A percentile compares a stretch with the other conserved stretches of the same genome.
These are phyloP conservation scores for Umbelopsis sp. DNA, from an alignment of 371 early-diverging fungal species.

Conservation along the genomic window DNA sequence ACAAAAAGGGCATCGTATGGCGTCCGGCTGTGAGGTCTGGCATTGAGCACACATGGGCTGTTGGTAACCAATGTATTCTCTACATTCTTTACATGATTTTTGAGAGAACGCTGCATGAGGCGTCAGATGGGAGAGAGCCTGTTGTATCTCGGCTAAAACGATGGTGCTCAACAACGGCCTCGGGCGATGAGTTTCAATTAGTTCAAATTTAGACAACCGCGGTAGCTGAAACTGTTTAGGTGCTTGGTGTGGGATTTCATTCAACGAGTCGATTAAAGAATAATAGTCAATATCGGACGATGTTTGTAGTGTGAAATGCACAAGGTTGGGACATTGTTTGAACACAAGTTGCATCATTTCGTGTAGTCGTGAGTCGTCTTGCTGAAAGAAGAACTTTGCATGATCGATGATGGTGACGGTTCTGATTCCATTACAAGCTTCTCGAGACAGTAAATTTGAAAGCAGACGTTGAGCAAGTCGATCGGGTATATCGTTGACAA, in stretches of 20 bases:
- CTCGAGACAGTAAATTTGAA: background rate
- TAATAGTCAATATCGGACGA: constrained; percentile 10
- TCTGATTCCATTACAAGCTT: background rate
- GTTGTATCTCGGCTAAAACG: background rate
- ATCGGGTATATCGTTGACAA: constrained; percentile 1
- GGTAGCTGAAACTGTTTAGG: background rate
- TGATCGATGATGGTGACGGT: background rate
- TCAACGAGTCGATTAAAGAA: background rate
- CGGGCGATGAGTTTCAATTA: constrained; percentile 10
- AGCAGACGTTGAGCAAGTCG: background rate
- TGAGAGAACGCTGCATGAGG: background rate
- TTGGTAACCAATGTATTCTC: constrained; percentile 9
- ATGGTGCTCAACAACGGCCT: background rate
- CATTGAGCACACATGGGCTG: constrained; percentile 11
- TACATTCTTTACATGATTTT: constrained; percentile 11
- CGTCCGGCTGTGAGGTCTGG: background rate
- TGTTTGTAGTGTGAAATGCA: constrained; percentile 9
- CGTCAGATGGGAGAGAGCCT: background rate
- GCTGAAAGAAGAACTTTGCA: constrained; percentile 13
- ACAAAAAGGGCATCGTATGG: constrained; percentile 1
- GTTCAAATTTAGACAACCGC: background rate
- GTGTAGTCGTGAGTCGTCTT: background rate
- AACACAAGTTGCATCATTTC: constrained; percentile 11
- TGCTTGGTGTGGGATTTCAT: background rate
- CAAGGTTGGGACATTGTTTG: background rate